Conservation (phyloP, 2,329 filamentous ascomycete species). For the Diaporthe citrichinensis region DNA sequence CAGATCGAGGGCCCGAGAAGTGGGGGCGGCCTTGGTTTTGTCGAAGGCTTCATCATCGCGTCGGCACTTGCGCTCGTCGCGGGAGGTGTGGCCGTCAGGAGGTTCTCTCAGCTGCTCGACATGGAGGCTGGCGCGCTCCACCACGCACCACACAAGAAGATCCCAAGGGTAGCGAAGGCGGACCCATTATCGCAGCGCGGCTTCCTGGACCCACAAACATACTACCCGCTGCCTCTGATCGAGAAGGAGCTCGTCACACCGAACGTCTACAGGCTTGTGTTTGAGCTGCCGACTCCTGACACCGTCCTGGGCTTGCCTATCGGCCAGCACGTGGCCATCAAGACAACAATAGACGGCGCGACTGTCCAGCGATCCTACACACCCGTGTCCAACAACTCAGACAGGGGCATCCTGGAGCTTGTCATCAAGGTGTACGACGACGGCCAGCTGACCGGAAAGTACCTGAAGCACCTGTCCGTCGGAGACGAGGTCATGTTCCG, state of each 20-base stretch:
- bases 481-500: constrained; percentile 67
- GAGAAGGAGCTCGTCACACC: constrained; percentile 57
- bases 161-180: constrained; percentile 53
- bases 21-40: constrained; percentile 50
- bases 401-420: constrained; percentile 64
- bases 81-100: constrained; percentile 49
- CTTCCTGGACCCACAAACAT: constrained; percentile 64
- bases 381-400: constrained; percentile 64
- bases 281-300: constrained; percentile 59
- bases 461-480: constrained; percentile 61
- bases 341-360: constrained; percentile 60
- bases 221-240: constrained; percentile 60
- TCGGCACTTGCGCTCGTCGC: constrained; percentile 51
- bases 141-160: constrained; percentile 57
- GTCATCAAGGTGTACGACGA: constrained; percentile 66
- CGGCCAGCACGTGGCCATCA: constrained; percentile 70
- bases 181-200: constrained; percentile 58
- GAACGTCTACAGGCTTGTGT: constrained; percentile 62
- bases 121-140: constrained; percentile 51
- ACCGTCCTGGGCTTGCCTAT: constrained; percentile 68
- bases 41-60: constrained; percentile 55
- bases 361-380: constrained; percentile 67
- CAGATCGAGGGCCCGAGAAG: constrained; percentile 6
- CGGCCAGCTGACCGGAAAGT: constrained; percentile 63
- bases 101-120: constrained; percentile 51